phyloP scores from a whole-genome alignment of 257 asterid genomes.

The Nicotiana obtusifolia region DNA sequence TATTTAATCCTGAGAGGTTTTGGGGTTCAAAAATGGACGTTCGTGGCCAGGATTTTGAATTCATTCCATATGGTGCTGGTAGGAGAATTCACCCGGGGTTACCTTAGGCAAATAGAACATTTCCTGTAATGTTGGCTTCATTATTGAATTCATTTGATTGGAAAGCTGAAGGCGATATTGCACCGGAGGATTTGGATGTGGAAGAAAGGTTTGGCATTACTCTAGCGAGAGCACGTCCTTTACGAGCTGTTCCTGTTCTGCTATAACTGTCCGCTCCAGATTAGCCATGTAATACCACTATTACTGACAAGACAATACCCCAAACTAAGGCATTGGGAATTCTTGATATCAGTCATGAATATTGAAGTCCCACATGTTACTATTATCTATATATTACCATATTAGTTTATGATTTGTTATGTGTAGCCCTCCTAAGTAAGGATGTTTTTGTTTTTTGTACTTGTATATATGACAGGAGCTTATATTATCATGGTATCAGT shows the following conservation, averaged over 20 bases:
- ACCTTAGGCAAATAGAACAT: slow-evolving; percentile 42
- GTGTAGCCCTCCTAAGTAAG: too few species aligned
- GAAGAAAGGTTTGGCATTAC: slow-evolving; percentile 66
- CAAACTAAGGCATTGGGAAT: background rate
- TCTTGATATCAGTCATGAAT: background rate
- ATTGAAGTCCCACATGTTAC: background rate
- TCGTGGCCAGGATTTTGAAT: slow-evolving; percentile 56
- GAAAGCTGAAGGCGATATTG: slow-evolving; percentile 38
- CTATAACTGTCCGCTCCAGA: background rate
- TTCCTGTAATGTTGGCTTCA: slow-evolving; percentile 59
- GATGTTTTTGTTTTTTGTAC: too few species aligned
- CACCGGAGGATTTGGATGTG: slow-evolving; percentile 43
- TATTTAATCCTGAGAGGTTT: slow-evolving; percentile 65
- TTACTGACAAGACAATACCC: background rate
- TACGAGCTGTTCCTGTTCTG: slow-evolving; percentile 43
- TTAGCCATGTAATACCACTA: background rate
- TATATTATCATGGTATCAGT: too few species aligned
- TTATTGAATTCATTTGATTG: slow-evolving; percentile 58
- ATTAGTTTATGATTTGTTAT: background rate
- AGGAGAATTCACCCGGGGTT: slow-evolving; percentile 71
- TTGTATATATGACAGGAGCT: too few species aligned
- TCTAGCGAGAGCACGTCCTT: slow-evolving; percentile 45
- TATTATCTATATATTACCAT: too few species aligned
- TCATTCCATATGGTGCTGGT: slow-evolving; percentile 74
- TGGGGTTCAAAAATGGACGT: slow-evolving; percentile 39